Evolutionary conservation across 2,329 filamentous ascomycete genomes (phyloP), one percentile per base, ranked within the genome.

Genomic region (Paecilomyces dactylethromorphus): DNA sequence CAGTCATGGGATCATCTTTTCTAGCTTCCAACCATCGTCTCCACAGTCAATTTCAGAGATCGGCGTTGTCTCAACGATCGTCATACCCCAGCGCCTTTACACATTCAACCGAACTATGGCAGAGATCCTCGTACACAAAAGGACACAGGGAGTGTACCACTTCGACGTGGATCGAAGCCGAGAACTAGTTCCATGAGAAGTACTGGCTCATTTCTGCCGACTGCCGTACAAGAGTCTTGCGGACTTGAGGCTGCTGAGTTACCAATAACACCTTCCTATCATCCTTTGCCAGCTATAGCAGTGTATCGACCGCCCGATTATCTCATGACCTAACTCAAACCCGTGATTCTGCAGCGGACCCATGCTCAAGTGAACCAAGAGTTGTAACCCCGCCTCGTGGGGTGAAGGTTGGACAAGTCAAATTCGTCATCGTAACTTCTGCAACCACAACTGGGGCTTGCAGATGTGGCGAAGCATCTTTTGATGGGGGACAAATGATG

Each of bases 131-230:
- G 52, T 49, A 52, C 54, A 4, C 55, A 56, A 29, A 50, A 54
- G 11, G 58, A 57, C 31, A 31, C 60, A 29, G 54, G 35, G 50
- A 21, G 13, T 32, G 29, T 68, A 69, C 58, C 59, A 64, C 59
- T 22, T 73, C 58, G 68, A 72, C 56, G 57, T 68, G 24, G 70
- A 72, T 56, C 63, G 64, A 29, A 59, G 65, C 35, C 61, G 49
- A 50, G 64, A 66, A 58, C 56, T 71, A 29, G 56, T 56, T 18
- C 49, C 56, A 55, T 64, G 35, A 62, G 21, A 56, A 2, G 39
- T 18, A 18, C n/a, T 45, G 7, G 32, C 10, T 26, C 22, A 29
- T 12, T 12, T 24, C 50, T 45, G 39, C 6, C 15, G 18, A 21
- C 39, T 45, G 6, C 10, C n/a, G 15, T 45, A 18, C 6, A 45